Evolutionary conservation across 2,329 filamentous ascomycete genomes (phyloP), one percentile per base, ranked within the genome.

Genomic region (Pyrenochaeta sp.): DNA sequence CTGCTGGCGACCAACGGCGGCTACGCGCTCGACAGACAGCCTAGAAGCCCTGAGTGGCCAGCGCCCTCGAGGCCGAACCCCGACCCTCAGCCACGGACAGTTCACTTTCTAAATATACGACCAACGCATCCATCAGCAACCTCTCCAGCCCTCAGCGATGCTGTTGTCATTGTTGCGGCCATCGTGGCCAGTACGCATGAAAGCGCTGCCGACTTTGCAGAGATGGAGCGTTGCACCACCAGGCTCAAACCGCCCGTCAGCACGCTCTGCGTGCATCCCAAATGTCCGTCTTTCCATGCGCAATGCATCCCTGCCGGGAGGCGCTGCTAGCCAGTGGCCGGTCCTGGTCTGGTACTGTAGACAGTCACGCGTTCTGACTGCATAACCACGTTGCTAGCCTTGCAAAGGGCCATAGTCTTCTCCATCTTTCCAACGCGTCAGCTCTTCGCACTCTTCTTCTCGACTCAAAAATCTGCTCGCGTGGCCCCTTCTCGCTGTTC

Each of bases 41-140:
- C n/a, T 43, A 34, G 39, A 46, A 19, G 52, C 54, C 53, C 53
- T 62, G 56, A 69, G 58, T 68, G 62, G 61, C 51, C 55, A 48
- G 55, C 58, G 19, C 39, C 34, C 34, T 36, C 34, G 34, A 36
- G 34, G 34, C 57, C 58, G 50, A 44, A 54, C 40, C 45, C 61
- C 44, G 52, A 40, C 55, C 57, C 49, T 52, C 63, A 64, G 66
- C 68, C 66, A 68, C 62, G 61, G 54, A 36, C 60, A 65, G 60
- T 58, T 59, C 56, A 39, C 50, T 24, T 47, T 65, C 66, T 67
- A 68, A 67, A 62, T 65, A 63, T 66, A 68, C 61, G 25, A 50
- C 46, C 52, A 43, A 51, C 53, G 43, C 48, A 43, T 48, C 51
- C 56, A 54, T 51, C 55, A 47, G 48, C 59, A 10, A 36, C 30